These are phyloP conservation scores for Metarhizium album DNA, from an alignment of 2,329 filamentous ascomycete genomes.

Conservation along the genomic window DNA sequence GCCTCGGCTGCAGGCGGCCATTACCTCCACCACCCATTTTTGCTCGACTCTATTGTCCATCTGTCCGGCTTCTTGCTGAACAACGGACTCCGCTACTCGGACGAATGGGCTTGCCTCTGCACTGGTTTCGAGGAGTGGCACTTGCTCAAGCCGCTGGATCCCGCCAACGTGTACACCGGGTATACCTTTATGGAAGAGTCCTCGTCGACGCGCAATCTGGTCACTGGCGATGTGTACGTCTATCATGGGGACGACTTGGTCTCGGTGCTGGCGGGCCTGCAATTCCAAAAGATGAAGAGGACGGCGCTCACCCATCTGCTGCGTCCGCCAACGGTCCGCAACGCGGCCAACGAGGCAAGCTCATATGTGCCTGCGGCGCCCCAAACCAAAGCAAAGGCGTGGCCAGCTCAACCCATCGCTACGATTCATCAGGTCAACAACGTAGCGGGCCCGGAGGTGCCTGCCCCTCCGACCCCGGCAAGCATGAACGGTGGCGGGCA, in stretches of 20 bases:
- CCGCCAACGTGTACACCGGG: not conserved
- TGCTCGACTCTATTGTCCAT: not conserved
- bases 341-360: not conserved
- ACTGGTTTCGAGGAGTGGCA: not conserved
- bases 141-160: not conserved
- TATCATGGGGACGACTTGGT: not conserved
- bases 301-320: constrained; percentile 1
- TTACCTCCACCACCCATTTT: not conserved
- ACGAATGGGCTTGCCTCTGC: not conserved
- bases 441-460: not conserved
- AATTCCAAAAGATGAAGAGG: constrained; percentile 4
- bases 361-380: not conserved
- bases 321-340: not conserved
- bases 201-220: not conserved
- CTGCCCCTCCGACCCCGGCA: not conserved
- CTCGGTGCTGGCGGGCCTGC: not conserved
- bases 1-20: not conserved
- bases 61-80: not conserved
- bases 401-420: not conserved
- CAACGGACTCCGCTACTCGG: not conserved
- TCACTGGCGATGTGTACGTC: not conserved
- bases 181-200: not conserved
- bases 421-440: not conserved
- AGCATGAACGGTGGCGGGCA: not conserved
- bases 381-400: not conserved